These are phyloP conservation scores for Dendrobium catenatum DNA, from an alignment of 106 monocot genomes.

Conservation along the genomic window DNA sequence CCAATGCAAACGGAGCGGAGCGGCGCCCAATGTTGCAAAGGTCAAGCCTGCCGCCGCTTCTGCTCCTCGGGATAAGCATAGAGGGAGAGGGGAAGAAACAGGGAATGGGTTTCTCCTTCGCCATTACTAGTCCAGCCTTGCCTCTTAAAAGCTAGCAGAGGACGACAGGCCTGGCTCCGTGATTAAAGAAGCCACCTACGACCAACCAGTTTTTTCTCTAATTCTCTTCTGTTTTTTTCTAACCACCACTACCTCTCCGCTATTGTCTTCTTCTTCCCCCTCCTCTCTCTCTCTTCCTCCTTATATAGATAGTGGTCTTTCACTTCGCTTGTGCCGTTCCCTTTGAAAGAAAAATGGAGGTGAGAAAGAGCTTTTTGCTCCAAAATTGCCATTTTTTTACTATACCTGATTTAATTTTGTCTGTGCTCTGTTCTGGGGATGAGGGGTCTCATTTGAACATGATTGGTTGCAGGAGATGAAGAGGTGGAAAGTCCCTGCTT, in stretches of 20 bases:
- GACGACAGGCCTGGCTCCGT: background rate
- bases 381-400: background rate
- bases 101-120: background rate
- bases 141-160: background rate
- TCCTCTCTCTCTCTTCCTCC: background rate
- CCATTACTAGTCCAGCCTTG: background rate
- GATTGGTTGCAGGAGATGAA: slow-evolving; percentile 13
- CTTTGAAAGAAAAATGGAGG: background rate
- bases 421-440: background rate
- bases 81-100: background rate
- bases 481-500: slow-evolving; percentile 21
- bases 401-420: background rate
- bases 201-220: background rate
- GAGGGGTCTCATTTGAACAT: background rate
- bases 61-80: background rate
- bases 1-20: background rate
- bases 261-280: too few species aligned
- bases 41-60: background rate
- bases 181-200: background rate
- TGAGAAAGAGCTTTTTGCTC: background rate
- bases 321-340: background rate
- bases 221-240: background rate
- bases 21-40: background rate
- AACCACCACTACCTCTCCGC: background rate
- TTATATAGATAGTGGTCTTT: background rate